Base-by-base conservation (phyloP, 495 filamentous ascomycete genomes). In the Margaritispora aquatica region DNA sequence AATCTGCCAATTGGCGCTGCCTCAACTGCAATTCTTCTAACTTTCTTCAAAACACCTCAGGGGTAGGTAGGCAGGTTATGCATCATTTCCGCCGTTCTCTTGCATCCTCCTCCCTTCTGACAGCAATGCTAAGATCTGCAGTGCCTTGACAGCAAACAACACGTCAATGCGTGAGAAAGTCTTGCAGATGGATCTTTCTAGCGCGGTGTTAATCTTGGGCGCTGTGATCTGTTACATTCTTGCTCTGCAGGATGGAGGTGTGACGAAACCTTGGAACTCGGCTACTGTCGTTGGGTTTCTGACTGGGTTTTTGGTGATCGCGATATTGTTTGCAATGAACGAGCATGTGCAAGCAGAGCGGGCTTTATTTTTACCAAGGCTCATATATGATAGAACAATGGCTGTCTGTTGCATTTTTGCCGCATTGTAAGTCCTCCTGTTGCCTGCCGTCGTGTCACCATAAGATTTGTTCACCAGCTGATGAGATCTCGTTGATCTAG, bases 161-260 rank as follows among this genome's bases (percentile, higher is more conserved):
- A 26, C 26, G 13, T 4, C 51, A 1, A 29, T 60, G 15, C 20
- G 21, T 19, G 62, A 64, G 26, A 61, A 61, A 29, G 23, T 64
- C 19, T 47, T 64, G 1, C 57, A 64, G n/a, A 54, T 64, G 52
- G 62, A 64, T 27, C 29, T 85, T 20, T 26, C 31, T 5, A 57
- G 61, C n/a, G 46, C 50, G 36, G 11, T 22, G 0, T 17, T 60
- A 1, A 52, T 63, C 19, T 41, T 60, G 50, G 50, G 88, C 3
- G 78, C 77, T n/a, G 80, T 95, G 23, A 76, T 92, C 63, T 86
- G 80, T 61, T 70, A 91, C 1, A 69, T 95, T 17, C 75, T 96
- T 0, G 92, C 92, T 0, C 74, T 96, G 22, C 88, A 94, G 68
- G 94, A 89, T 88, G 90, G 89, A 47, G 90, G 90, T 3, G 80